Percentiles rank a stretch among this genome's conserved stretches.
phyloP scores from a whole-genome alignment of 2,329 filamentous ascomycete species.

The Aspergillus fumigatiaffinis region DNA sequence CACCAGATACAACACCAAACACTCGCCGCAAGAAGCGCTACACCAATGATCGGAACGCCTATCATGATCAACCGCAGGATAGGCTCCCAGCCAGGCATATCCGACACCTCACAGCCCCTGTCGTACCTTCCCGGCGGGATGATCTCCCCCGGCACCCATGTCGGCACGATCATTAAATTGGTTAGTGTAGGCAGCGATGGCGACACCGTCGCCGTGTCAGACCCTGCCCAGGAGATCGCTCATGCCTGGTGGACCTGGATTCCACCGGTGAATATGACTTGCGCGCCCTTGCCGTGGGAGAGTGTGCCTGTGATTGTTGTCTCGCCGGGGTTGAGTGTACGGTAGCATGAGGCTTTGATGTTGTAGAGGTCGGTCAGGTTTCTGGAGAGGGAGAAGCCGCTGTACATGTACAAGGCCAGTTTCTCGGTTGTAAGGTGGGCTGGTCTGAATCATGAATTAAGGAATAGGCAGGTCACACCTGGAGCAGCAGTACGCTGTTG shows the following conservation, averaged over 20 bases:
- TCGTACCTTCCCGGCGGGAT: no score
- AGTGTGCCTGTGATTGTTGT: not conserved
- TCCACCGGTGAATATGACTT: not conserved
- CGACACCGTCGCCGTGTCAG: not conserved
- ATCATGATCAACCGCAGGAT: no score
- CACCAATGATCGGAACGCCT: no score
- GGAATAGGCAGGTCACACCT: not conserved
- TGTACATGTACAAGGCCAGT: not conserved
- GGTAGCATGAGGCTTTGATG: not conserved
- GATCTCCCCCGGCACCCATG: constrained; percentile 1
- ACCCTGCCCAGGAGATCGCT: not conserved
- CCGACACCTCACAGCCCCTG: no score
- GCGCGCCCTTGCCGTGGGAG: not conserved
- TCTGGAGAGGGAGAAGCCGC: not conserved
- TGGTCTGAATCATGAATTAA: not conserved
- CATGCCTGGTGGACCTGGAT: not conserved
- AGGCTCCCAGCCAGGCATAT: no score
- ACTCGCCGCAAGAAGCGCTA: no score
- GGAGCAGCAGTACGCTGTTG: not conserved
- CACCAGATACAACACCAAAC: no score
- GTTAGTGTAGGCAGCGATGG: not conserved
- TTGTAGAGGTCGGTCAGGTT: not conserved
- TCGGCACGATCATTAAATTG: not conserved
- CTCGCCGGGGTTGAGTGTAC: not conserved
- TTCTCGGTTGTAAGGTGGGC: no score